Evolutionary conservation across 2,329 filamentous ascomycete genomes (phyloP), one percentile per base, ranked within the genome.

Genomic region (Ceratocystis colombiana): DNA sequence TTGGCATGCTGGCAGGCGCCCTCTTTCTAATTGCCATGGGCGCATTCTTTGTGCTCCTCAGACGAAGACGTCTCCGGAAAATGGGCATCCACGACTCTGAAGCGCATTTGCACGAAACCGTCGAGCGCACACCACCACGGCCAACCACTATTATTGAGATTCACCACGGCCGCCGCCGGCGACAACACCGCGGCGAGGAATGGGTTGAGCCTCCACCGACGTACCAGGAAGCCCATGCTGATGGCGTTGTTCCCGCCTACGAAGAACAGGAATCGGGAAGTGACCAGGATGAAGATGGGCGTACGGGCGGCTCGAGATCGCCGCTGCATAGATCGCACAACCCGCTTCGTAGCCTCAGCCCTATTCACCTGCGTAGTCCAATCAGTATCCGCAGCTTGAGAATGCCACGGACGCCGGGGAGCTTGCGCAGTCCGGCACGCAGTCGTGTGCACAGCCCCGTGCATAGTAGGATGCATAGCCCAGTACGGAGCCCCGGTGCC

Each of bases 131-230:
- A 17, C n/a, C 48, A 10, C 61, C 48, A 45, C 61, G 65, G 37
- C 65, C 65, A 3, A 30, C 61, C n/a, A 67, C 66, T 7, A 22
- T 64, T n/a, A 64, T 67, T 44, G 66, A 67, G 46, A 67, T 67
- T 30, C 66, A 57, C 12, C 64, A 63, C 2, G 66, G 62, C n/a
- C 62, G 66, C 4, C 62, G 66, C 7, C 25, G 59, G 6, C 62
- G 66, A n/a, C 55, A 59, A 12, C 64, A 48, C 41, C 63, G 63
- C 28, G 46, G 45, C 10, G 66, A 67, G 55, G 62, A 65, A 61
- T 67, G 66, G 66, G 63, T 67, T 33, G 66, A 67, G 33, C 66
- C 66, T 12, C 66, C 66, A 30, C 66, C 66, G 22, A 67, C 66
- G 2, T 67, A 67, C 25, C 66, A 67, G 25, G 66, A 67, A 59